phyloP scores from a whole-genome alignment of 1,284 basidiomycete species.

The Mycena sp. region DNA sequence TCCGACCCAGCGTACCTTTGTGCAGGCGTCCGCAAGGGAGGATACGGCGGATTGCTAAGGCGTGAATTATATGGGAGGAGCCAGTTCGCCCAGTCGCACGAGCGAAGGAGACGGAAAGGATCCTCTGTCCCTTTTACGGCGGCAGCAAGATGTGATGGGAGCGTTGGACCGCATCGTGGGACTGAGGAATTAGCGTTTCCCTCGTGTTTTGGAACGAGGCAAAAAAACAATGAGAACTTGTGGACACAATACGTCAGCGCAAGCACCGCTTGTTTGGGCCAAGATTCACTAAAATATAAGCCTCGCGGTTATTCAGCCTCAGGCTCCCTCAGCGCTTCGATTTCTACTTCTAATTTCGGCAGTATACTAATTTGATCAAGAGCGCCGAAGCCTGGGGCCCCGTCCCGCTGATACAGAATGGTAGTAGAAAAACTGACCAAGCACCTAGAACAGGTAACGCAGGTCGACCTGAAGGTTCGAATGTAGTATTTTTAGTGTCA shows the following conservation, averaged over 20 bases:
- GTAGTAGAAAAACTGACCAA: constrained; percentile 80
- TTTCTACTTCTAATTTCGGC: constrained; percentile 21
- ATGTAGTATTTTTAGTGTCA: constrained; percentile 29
- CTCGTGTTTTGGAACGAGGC: constrained; percentile 16
- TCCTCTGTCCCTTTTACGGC: constrained; percentile 37
- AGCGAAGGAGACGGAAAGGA: constrained; percentile 14
- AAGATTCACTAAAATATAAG: background rate
- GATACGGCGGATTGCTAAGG: background rate
- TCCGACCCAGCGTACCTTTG: constrained; percentile 55
- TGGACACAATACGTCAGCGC: too few relatives aligned
- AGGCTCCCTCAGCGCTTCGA: background rate
- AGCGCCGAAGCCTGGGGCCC: constrained; percentile 33
- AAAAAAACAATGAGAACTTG: constrained; percentile 50
- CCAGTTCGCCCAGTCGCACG: constrained; percentile 15
- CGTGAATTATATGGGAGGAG: constrained; percentile 9
- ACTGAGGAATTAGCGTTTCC: constrained; percentile 50
- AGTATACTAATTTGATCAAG: constrained; percentile 25
- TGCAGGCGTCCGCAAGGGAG: constrained; percentile 1
- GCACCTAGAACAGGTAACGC: constrained; percentile 56
- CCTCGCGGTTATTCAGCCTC: background rate
- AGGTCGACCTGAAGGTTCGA: background rate
- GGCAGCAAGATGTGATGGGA: constrained; percentile 45
- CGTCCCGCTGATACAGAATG: constrained; percentile 49
- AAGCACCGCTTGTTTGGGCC: constrained; percentile 55
- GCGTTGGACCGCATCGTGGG: constrained; percentile 84